Base-by-base conservation (phyloP, 495 filamentous ascomycete species). In the Daldinia decipiens region DNA sequence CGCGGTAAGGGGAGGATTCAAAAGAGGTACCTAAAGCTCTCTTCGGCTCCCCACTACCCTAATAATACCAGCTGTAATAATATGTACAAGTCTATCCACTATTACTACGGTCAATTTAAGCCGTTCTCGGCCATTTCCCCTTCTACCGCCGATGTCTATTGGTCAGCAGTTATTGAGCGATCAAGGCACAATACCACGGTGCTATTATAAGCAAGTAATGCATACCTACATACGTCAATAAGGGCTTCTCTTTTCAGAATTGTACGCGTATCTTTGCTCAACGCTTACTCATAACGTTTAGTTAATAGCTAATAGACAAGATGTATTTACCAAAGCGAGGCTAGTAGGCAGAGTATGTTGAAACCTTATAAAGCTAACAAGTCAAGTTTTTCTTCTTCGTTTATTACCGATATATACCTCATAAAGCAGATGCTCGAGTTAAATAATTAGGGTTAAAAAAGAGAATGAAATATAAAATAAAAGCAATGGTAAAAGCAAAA, bases 1-100 rank as follows among this genome's bases (percentile, higher is more conserved):
- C 50, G 54, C 27, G 40, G 65, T 47, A 68, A 72, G 40, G 59
- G 65, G 54, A 40, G 17, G 55, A 39, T 63, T 60, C 57, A 15
- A 21, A 59, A 72, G 70, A 65, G n/a, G n/a, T n/a, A n/a, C n/a
- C n/a, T n/a, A n/a, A 72, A 72, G 70, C 60, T 68, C 60, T 15
- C 66, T 43, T 56, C 53, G 53, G 53, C 27, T 34, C 65, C 58
- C 59, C 17, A 47, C 58, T 43, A 32, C 11, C 4, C 17, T 21
- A 21, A 31, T 19, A 34, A 56, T 60, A n/a, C n/a, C n/a, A n/a
- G n/a, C n/a, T n/a, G n/a, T n/a, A n/a, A n/a, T n/a, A n/a, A n/a
- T n/a, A n/a, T n/a, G n/a, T n/a, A 51, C 17, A 38, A 13, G 11
- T 47, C 43, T 27, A 54, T 59, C 34, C 56, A 51, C 31, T 63